These are phyloP conservation scores for Dimargaris verticillata DNA, from an alignment of 192 early-diverging fungal genomes.

Conservation along the genomic window DNA sequence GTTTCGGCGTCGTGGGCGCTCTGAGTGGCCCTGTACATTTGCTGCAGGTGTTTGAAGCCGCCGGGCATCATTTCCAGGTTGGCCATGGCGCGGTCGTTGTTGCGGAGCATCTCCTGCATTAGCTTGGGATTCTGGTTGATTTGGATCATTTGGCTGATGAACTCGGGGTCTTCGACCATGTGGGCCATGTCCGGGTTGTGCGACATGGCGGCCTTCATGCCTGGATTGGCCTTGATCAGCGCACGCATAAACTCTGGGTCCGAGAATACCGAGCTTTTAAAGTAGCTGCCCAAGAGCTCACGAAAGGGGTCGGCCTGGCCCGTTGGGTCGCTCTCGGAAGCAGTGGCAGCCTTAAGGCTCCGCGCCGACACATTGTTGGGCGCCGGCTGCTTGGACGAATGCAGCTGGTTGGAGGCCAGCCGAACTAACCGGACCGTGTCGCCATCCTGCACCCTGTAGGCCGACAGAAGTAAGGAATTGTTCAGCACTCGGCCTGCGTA, in stretches of 20 bases:
- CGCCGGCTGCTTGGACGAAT: neutral
- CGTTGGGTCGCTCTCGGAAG: neutral
- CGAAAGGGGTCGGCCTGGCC: too few species aligned
- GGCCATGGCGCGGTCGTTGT: conserved; percentile 32
- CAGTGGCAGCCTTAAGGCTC: neutral
- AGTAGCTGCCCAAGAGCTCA: neutral
- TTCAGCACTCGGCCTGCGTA: neutral
- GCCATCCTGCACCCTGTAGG: neutral
- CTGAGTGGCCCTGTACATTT: conserved; percentile 27
- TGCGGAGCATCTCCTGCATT: conserved; percentile 31
- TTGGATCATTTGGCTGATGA: conserved; percentile 19
- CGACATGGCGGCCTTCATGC: conserved; percentile 22
- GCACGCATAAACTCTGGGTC: conserved; percentile 21
- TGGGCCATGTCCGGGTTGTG: conserved; percentile 28
- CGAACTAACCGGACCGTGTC: conserved; percentile 6
- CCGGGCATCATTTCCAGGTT: conserved; percentile 31
- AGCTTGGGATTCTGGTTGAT: conserved; percentile 22
- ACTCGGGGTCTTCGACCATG: conserved; percentile 23
- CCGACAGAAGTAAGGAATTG: neutral
- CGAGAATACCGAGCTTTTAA: neutral
- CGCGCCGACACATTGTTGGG: neutral
- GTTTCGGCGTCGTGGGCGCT: conserved; percentile 22
- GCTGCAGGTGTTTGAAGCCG: conserved; percentile 26
- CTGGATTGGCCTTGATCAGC: conserved; percentile 27
- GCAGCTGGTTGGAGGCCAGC: neutral